Percentiles rank a stretch among this genome's conserved stretches.
Conservation (phyloP, 352 stramenopile genomes). For the Pilasporangium apinafurcum region DNA sequence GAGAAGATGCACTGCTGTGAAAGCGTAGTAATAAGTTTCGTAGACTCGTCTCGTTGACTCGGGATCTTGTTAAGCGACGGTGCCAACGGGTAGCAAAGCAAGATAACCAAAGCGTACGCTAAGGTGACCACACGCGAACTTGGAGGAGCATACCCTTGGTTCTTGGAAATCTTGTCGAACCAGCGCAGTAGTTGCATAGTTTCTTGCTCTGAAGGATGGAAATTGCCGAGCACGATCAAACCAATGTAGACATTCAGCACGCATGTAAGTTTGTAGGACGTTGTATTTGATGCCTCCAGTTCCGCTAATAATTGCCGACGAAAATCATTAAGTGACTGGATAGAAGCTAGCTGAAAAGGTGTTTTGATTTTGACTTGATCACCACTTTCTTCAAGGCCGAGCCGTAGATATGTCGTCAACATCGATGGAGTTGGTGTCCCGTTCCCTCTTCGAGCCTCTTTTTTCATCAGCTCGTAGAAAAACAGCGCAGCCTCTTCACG, state of each 20-base stretch:
- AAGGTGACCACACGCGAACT: slow-evolving; percentile 38
- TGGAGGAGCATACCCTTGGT: not conserved
- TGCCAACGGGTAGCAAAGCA: slow-evolving; percentile 49
- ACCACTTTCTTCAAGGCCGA: slow-evolving; percentile 1
- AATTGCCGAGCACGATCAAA: slow-evolving; percentile 35
- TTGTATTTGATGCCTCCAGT: slow-evolving; percentile 6
- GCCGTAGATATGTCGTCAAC: slow-evolving; percentile 9
- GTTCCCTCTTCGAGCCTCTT: not conserved
- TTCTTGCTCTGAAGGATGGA: slow-evolving; percentile 39
- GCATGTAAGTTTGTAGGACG: slow-evolving; percentile 18
- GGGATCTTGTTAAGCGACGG: slow-evolving; percentile 48
- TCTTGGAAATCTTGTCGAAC: slow-evolving; percentile 34
- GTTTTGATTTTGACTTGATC: not conserved
- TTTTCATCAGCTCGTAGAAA: slow-evolving; percentile 33
- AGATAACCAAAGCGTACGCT: slow-evolving; percentile 44
- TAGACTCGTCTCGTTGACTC: slow-evolving; percentile 52
- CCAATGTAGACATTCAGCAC: slow-evolving; percentile 39
- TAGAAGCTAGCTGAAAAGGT: slow-evolving; percentile 14
- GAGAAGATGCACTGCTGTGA: slow-evolving; percentile 53
- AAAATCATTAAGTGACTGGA: slow-evolving; percentile 8
- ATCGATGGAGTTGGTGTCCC: not conserved
- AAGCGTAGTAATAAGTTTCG: slow-evolving; percentile 36
- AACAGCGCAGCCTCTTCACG: slow-evolving; percentile 24
- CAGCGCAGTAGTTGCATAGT: slow-evolving; percentile 33
- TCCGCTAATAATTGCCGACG: slow-evolving; percentile 14